These are phyloP conservation scores for Paecilomyces sp. DNA, from an alignment of 2,329 filamentous ascomycete species.

Conservation along the genomic window DNA sequence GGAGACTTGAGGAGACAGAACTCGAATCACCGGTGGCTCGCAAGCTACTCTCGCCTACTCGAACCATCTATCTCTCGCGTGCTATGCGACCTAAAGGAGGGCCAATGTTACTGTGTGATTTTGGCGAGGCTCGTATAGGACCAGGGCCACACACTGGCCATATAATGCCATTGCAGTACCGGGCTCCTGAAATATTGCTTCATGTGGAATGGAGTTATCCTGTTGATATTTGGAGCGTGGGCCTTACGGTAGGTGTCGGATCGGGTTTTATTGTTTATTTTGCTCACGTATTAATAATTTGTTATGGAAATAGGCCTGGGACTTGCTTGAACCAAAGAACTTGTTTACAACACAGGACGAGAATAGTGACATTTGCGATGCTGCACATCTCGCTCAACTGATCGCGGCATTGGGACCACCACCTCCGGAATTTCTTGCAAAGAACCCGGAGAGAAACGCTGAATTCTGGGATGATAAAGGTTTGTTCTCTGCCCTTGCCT, in stretches of 20 bases:
- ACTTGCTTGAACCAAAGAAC: not conserved
- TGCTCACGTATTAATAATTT: too few species aligned
- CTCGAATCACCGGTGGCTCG: not conserved
- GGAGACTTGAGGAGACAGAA: not conserved
- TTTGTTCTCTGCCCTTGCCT: too few species aligned
- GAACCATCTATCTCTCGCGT: not conserved
- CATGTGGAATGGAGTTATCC: not conserved
- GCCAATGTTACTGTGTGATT: not conserved
- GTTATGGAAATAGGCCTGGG: not conserved
- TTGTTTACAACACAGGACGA: too few species aligned
- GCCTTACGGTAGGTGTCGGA: not conserved
- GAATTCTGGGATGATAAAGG: too few species aligned
- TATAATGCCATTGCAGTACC: not conserved
- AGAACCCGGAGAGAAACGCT: too few species aligned
- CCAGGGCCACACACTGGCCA: not conserved
- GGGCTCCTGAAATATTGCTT: not conserved
- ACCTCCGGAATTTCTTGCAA: too few species aligned
- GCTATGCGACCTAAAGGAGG: not conserved
- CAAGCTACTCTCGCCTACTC: not conserved
- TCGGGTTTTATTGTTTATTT: too few species aligned
- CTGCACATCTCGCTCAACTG: too few species aligned
- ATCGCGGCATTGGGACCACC: too few species aligned
- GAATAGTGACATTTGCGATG: too few species aligned
- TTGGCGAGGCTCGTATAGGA: not conserved
- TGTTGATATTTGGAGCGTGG: not conserved